Evolutionary conservation across 495 filamentous ascomycete species (phyloP), one percentile per base, ranked within the genome.

Genomic region (Penicillium parvum): DNA sequence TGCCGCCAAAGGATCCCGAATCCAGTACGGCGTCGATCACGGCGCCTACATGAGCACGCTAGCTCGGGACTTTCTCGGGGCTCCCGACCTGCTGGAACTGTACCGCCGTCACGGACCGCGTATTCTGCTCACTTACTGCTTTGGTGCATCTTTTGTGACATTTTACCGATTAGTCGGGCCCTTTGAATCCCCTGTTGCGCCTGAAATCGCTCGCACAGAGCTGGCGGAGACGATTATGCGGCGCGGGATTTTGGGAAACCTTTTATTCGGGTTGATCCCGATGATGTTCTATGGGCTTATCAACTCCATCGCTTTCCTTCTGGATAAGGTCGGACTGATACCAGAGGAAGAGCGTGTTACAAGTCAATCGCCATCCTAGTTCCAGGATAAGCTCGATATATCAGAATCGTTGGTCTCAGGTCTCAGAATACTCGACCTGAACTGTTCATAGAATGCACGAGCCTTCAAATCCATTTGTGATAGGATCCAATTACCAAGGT

Each of bases 41-140:
- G 41, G 41, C 37, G 47, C 47, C 1, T 50, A 50, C 36, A 50
- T 50, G 47, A 45, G 47, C 25, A 50, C 47, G 1, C 20, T 50
- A 8, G 47, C 47, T 26, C 36, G 32, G 9, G 47, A 50, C 22
- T 50, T 50, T 14, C 41, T 40, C 12, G 47, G 47, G 9, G 47
- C 47, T 1, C 47, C 47, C 0, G 40, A 41, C 5, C 30, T 50
- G 9, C 16, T 44, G 12, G 47, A 50, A 12, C 23, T 50, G 14
- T 50, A 50, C 37, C 41, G 36, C 17, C 34, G 37, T 3, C 47
- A 50, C 23, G 47, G 47, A 8, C 7, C 40, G 22, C 37, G 32
- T 4, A 41, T 45, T 12, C 37, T 50, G 5, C 36, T 50, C 3
- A 40, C 35, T 3, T 50, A 50, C 11, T 50, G 41, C 18, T 50